phyloP scores from a whole-genome alignment of 257 asterid genomes.

The Nicotiana undulata region DNA sequence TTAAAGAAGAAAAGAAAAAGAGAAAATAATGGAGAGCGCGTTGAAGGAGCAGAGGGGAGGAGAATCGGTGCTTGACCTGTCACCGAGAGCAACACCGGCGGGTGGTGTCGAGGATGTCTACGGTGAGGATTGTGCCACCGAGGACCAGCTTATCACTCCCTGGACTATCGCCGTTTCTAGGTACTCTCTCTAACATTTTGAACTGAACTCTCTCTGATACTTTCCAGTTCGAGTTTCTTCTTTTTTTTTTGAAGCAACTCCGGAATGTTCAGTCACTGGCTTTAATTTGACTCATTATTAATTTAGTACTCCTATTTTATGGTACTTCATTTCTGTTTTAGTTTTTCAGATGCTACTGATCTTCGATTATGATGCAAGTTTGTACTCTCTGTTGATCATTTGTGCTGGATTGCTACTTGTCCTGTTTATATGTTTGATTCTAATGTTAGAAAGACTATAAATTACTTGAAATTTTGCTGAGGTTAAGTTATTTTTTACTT shows the following conservation, averaged over 20 bases:
- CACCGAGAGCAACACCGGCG: conserved; percentile 60
- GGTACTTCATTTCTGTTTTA: too few species aligned
- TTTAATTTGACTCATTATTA: neutral
- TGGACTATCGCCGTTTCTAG: conserved; percentile 81
- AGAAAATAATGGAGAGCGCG: conserved; percentile 44
- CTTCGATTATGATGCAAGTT: neutral
- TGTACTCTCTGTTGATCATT: neutral
- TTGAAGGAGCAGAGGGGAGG: conserved; percentile 65
- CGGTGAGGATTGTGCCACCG: conserved; percentile 88
- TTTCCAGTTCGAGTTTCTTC: neutral
- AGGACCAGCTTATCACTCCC: conserved; percentile 79
- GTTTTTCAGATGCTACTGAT: neutral
- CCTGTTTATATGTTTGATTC: neutral
- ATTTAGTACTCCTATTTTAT: neutral
- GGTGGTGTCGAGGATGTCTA: conserved; percentile 89
- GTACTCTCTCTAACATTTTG: conserved; percentile 9
- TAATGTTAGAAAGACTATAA: neutral
- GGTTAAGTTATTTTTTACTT: neutral
- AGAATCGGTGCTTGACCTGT: conserved; percentile 65
- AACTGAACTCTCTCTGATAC: neutral
- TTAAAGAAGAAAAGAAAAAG: neutral
- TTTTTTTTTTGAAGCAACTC: neutral
- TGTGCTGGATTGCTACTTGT: neutral
- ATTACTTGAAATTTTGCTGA: neutral
- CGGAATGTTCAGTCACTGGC: neutral